These are phyloP conservation scores for Niveomyces coronatus DNA, from an alignment of 2,329 filamentous ascomycete species.

Conservation along the genomic window DNA sequence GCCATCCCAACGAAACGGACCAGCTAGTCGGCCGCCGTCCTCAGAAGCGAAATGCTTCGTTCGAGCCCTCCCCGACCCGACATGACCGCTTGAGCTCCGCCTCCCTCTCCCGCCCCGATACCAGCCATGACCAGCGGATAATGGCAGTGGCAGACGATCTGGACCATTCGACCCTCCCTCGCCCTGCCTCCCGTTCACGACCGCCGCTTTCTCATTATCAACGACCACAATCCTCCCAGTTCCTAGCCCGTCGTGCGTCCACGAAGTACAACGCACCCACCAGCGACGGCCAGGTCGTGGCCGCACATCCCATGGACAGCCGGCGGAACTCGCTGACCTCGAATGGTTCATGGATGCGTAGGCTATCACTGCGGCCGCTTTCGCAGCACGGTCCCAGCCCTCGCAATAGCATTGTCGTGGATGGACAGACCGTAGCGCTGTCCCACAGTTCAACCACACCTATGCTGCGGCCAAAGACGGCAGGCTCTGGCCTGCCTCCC, in stretches of 20 bases:
- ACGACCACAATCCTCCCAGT: conserved; percentile 28
- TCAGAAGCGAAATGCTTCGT: conserved; percentile 10
- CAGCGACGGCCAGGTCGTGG: neutral
- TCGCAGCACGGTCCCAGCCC: conserved; percentile 56
- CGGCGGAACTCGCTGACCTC: conserved; percentile 49
- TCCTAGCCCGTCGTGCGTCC: conserved; percentile 11
- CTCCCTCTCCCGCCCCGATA: conserved; percentile 2
- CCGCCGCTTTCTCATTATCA: conserved; percentile 28
- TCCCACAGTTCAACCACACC: conserved; percentile 58
- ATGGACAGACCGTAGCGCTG: conserved; percentile 54
- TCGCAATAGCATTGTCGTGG: conserved; percentile 53
- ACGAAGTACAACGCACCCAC: neutral
- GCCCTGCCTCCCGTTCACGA: conserved; percentile 23
- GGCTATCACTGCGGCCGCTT: conserved; percentile 54
- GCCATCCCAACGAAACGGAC: conserved; percentile 37
- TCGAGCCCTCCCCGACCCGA: conserved; percentile 10
- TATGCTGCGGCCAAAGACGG: conserved; percentile 37
- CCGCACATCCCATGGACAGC: conserved; percentile 23
- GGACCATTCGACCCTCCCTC: conserved; percentile 14
- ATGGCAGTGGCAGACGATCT: conserved; percentile 3
- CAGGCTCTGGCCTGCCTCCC: conserved; percentile 40
- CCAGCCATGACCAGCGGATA: neutral
- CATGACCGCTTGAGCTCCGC: conserved; percentile 5
- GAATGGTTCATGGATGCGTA: conserved; percentile 61
- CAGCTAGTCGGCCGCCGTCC: conserved; percentile 18